Evolutionary conservation across 2,329 filamentous ascomycete species (phyloP).

Genomic region (Colletotrichum lupini): DNA sequence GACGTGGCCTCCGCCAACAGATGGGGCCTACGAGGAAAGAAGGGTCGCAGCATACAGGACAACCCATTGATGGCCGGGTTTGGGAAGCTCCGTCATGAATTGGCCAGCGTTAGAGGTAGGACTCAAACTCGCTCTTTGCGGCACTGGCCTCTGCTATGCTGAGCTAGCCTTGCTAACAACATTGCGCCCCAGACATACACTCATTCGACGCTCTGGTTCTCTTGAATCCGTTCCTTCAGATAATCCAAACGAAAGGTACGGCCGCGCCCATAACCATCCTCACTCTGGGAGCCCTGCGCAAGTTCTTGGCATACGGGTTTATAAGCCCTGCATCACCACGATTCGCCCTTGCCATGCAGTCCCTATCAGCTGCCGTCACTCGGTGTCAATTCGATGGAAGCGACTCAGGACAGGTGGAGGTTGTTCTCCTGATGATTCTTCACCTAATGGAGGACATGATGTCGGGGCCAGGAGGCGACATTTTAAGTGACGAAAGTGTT

Average conservation of each 20-base stretch:
- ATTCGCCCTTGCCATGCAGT: conserved; percentile 91
- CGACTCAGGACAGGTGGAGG: conserved; percentile 93
- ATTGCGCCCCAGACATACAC: conserved; percentile 74
- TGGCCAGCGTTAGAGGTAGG: conserved; percentile 84
- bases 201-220: conserved; percentile 90
- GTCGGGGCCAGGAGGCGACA: conserved; percentile 88
- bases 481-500: conserved; percentile 97
- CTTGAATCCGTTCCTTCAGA: conserved; percentile 93
- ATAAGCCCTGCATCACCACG: conserved; percentile 87
- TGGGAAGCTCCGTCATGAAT: conserved; percentile 86
- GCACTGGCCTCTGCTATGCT: background rate
- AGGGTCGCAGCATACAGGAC: conserved; percentile 96
- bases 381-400: conserved; percentile 98
- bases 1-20: conserved; percentile 78
- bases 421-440: conserved; percentile 92
- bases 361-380: conserved; percentile 92
- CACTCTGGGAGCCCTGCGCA: conserved; percentile 91
- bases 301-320: conserved; percentile 96
- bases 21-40: conserved; percentile 95
- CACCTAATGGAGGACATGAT: conserved; percentile 99
- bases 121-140: conserved; percentile 4
- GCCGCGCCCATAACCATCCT: conserved; percentile 96
- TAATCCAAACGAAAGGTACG: conserved; percentile 95
- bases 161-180: conserved; percentile 40
- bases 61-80: conserved; percentile 97